Evolutionary conservation across 305 asterid species (phyloP).

Genomic region (Ajuga reptans): DNA sequence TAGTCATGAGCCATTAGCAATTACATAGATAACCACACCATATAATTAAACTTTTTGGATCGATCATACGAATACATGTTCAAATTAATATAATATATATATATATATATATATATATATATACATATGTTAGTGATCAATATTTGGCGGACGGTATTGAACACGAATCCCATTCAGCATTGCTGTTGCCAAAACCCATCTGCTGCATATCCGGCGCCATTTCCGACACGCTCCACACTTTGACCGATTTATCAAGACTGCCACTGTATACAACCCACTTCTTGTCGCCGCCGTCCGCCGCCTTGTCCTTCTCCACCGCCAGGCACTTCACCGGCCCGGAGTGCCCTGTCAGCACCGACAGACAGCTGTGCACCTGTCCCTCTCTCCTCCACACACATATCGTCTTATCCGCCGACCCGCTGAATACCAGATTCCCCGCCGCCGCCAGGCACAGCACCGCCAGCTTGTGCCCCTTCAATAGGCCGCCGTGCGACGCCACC

Average conservation of each 20-base stretch:
- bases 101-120: background rate
- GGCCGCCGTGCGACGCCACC: constrained; percentile 55
- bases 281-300: constrained; percentile 23
- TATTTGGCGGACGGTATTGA: constrained; percentile 54
- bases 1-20: no score
- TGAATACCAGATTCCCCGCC: constrained; percentile 59
- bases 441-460: constrained; percentile 68
- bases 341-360: constrained; percentile 70
- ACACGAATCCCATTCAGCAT: constrained; percentile 45
- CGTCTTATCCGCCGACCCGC: constrained; percentile 81
- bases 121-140: constrained; percentile 9
- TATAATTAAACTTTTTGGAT: background rate
- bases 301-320: constrained; percentile 51
- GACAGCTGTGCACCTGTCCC: constrained; percentile 49
- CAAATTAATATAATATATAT: no score
- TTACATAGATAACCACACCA: background rate
- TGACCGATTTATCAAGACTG: constrained; percentile 77
- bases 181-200: constrained; percentile 17
- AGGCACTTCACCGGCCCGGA: constrained; percentile 82
- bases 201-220: constrained; percentile 45
- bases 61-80: background rate
- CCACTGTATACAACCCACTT: constrained; percentile 83
- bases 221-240: constrained; percentile 88
- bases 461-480: constrained; percentile 65
- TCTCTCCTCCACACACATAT: constrained; percentile 77